phyloP scores from a whole-genome alignment of 2,329 filamentous ascomycete genomes.

The Thielaviopsis musarum region DNA sequence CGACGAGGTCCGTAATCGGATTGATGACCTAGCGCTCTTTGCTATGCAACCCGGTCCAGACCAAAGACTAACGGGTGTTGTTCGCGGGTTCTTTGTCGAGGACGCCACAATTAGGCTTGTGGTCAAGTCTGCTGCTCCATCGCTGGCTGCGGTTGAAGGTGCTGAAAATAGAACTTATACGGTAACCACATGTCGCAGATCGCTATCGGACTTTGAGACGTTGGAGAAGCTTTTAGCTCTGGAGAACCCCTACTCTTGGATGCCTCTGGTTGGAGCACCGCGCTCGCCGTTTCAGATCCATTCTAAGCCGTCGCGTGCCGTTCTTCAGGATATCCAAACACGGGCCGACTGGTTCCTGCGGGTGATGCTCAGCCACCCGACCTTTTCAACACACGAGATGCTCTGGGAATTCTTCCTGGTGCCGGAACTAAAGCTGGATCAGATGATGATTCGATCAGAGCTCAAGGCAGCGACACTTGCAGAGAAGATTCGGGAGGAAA shows the following conservation, averaged over 20 bases:
- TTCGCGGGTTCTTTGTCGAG: slow-evolving; percentile 92
- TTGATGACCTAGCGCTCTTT: slow-evolving; percentile 83
- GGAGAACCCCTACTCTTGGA: slow-evolving; percentile 91
- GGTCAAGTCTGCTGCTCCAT: slow-evolving; percentile 81
- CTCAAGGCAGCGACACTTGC: slow-evolving; percentile 69
- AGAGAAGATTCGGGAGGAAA: slow-evolving; percentile 80
- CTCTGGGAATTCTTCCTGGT: slow-evolving; percentile 98
- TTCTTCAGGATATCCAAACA: slow-evolving; percentile 75
- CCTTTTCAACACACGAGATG: slow-evolving; percentile 91
- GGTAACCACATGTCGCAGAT: slow-evolving; percentile 83
- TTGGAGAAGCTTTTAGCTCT: slow-evolving; percentile 66
- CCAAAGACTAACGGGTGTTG: slow-evolving; percentile 76
- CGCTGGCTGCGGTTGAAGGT: slow-evolving; percentile 28
- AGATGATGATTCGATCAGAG: slow-evolving; percentile 76
- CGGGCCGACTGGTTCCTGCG: slow-evolving; percentile 77
- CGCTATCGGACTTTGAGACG: slow-evolving; percentile 79
- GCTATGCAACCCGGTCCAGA: slow-evolving; percentile 55
- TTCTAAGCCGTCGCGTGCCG: slow-evolving; percentile 72
- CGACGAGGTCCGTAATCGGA: slow-evolving; percentile 89
- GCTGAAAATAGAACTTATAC: slow-evolving; percentile 71
- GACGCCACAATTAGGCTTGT: slow-evolving; percentile 87
- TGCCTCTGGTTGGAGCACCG: slow-evolving; percentile 61
- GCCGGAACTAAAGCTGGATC: slow-evolving; percentile 75
- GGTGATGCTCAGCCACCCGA: slow-evolving; percentile 72
- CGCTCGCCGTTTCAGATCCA: slow-evolving; percentile 86